Percentiles rank a stretch among this genome's conserved stretches.
Evolutionary conservation across 768 basidiomycete species (phyloP).

Genomic region (Boletellus ananiceps): DNA sequence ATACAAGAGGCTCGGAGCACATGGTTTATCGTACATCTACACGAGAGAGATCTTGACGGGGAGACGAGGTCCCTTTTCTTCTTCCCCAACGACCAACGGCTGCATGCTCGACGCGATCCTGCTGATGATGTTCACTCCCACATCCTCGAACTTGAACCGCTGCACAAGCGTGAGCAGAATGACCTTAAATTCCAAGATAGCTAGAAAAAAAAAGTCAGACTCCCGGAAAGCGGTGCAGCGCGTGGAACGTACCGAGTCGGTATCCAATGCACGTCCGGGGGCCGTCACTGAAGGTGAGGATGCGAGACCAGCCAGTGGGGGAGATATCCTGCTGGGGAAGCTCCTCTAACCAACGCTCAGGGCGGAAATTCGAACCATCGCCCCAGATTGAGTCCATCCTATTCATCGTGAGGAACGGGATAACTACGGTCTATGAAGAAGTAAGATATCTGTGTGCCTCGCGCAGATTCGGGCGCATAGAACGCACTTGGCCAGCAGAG

Average conservation of each 20-base stretch:
- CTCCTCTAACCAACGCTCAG: constrained; percentile 1
- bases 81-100: constrained; percentile 6
- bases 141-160: constrained; percentile 2
- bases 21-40: neutral
- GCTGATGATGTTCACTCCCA: neutral
- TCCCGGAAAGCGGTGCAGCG: too few species aligned
- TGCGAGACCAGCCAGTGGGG: constrained; percentile 3
- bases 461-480: too few species aligned
- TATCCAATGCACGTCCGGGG: constrained; percentile 7
- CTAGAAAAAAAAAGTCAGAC: neutral
- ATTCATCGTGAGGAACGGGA: constrained; percentile 3
- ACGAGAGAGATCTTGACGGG: neutral
- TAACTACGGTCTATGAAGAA: neutral
- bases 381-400: constrained; percentile 1
- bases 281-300: constrained; percentile 6
- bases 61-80: constrained; percentile 1
- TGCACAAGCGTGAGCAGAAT: constrained; percentile 1
- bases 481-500: constrained; percentile 5
- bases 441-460: too few species aligned
- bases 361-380: neutral
- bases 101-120: constrained; percentile 8
- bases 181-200: constrained; percentile 6
- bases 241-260: neutral
- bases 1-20: too few species aligned
- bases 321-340: constrained; percentile 3